Evolutionary conservation across 192 early-diverging fungal genomes (phyloP), one percentile per base, ranked within the genome.

Genomic region (Bifiguratus adelaidae): DNA sequence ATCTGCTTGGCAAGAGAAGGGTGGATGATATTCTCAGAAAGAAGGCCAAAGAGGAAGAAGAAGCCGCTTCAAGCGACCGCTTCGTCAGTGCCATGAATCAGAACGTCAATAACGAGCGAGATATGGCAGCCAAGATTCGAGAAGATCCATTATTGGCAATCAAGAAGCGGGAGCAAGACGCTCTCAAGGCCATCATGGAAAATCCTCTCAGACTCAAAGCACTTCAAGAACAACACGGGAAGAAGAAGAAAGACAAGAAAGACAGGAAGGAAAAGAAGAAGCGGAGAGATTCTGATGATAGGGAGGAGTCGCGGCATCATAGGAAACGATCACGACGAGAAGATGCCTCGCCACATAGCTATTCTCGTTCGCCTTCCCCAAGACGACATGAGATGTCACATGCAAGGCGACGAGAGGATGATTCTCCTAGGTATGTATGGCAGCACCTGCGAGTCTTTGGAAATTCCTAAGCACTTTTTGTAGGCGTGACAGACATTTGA

Each of bases 141-240:
- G 92, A 96, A 56, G 95, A 98, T 61, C 95, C 95, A 5, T 55
- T 98, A 47, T 61, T 92, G 16, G 77, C 78, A 8, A 96, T 98
- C 49, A 90, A 91, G 58, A 71, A 81, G 45, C 68, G 82, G 25
- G 89, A 98, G 56, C 91, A 92, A 47, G 79, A 68, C 6, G 74
- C 80, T 15, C 62, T 95, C 38, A 77, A 91, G 47, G 58, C 75
- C 3, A 72, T 88, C 50, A 63, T 88, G 43, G 76, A 73, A 35
- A 89, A 89, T 47, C 85, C 86, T 9, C 45, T 81, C 22, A 56
- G 69, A 30, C 54, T 83, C 48, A 88, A 79, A 43, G 56, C 69
- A 23, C 53, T 77, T 13, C 70, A 64, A 57, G 66, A 47, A 28
- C 43, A 19, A 25, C 42, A 21, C 9, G 58, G 41, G 47, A 64